Conservation (phyloP, 2,329 filamentous ascomycete species). For the Cordyceps fumosorosea region DNA sequence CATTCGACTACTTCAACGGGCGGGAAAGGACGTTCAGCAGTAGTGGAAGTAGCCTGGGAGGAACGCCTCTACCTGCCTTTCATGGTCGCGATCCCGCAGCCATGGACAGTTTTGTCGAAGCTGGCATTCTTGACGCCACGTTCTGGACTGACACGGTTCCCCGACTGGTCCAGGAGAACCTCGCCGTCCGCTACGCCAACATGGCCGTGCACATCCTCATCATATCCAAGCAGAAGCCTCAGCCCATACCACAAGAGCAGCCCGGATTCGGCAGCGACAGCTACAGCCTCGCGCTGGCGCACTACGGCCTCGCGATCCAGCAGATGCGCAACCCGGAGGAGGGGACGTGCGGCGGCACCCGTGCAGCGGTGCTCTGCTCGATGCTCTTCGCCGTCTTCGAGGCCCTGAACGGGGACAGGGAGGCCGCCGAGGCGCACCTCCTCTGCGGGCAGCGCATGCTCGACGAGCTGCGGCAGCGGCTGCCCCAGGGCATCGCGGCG, state of each 20-base stretch:
- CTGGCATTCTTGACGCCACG: constrained; percentile 23
- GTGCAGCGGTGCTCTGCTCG: constrained; percentile 28
- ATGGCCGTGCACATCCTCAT: constrained; percentile 30
- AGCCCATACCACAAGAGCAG: constrained; percentile 7
- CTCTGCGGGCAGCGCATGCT: constrained; percentile 31
- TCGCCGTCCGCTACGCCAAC: constrained; percentile 30
- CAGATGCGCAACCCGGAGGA: constrained; percentile 20
- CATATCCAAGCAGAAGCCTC: constrained; percentile 20
- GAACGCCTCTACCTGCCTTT: background rate
- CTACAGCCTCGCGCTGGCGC: constrained; percentile 27
- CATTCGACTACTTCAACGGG: background rate
- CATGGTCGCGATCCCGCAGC: no score
- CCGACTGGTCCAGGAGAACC: constrained; percentile 26
- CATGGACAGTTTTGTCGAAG: background rate
- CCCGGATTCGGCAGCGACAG: constrained; percentile 15
- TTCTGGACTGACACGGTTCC: constrained; percentile 32
- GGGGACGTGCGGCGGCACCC: constrained; percentile 15
- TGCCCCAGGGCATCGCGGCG: background rate
- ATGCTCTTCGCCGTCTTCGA: constrained; percentile 34
- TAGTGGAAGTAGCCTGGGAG: background rate
- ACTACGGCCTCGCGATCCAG: constrained; percentile 28
- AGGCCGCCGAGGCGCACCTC: constrained; percentile 29
- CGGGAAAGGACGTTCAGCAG: background rate
- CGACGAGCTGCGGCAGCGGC: constrained; percentile 23
- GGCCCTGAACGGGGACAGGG: constrained; percentile 29